These are phyloP conservation scores for Phytopythium boreale DNA, from an alignment of 352 stramenopile genomes.

Conservation along the genomic window DNA sequence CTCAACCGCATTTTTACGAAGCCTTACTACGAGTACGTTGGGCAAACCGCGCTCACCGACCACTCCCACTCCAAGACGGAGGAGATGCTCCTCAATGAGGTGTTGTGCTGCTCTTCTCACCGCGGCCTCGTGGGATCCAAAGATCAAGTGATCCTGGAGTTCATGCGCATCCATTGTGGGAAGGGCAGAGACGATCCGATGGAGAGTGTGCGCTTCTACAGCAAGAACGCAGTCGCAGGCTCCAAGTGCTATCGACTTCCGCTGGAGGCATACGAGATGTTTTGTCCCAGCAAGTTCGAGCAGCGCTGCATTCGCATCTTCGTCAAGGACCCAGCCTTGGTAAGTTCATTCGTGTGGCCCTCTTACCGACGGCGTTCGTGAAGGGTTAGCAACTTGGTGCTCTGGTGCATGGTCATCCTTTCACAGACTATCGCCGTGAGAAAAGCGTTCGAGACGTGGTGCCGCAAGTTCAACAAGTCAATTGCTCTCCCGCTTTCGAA, in stretches of 20 bases:
- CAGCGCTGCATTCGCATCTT: slow-evolving; percentile 72
- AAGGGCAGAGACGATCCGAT: slow-evolving; percentile 78
- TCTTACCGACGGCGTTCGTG: background rate
- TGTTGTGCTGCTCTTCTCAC: slow-evolving; percentile 41
- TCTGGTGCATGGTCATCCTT: background rate
- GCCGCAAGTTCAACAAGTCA: slow-evolving; percentile 47
- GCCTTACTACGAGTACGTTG: slow-evolving; percentile 77
- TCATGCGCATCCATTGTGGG: slow-evolving; percentile 79
- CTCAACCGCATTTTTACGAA: slow-evolving; percentile 63
- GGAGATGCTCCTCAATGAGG: slow-evolving; percentile 53
- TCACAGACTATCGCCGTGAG: slow-evolving; percentile 37
- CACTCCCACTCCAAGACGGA: slow-evolving; percentile 45
- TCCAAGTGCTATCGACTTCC: slow-evolving; percentile 53
- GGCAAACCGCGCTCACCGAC: slow-evolving; percentile 51
- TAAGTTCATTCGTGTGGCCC: slow-evolving; percentile 18
- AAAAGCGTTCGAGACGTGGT: slow-evolving; percentile 55
- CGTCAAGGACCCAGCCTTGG: slow-evolving; percentile 54
- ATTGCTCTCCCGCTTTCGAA: slow-evolving; percentile 26
- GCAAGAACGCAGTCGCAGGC: slow-evolving; percentile 48
- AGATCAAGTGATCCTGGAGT: slow-evolving; percentile 73
- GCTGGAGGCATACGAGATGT: slow-evolving; percentile 60
- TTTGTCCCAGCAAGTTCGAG: slow-evolving; percentile 61
- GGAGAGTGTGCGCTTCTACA: slow-evolving; percentile 72
- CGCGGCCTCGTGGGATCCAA: slow-evolving; percentile 31
- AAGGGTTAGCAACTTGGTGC: background rate